Evolutionary conservation across 2,329 filamentous ascomycete genomes (phyloP), one percentile per base, ranked within the genome.

Genomic region (Pseudogymnoascus sp.): DNA sequence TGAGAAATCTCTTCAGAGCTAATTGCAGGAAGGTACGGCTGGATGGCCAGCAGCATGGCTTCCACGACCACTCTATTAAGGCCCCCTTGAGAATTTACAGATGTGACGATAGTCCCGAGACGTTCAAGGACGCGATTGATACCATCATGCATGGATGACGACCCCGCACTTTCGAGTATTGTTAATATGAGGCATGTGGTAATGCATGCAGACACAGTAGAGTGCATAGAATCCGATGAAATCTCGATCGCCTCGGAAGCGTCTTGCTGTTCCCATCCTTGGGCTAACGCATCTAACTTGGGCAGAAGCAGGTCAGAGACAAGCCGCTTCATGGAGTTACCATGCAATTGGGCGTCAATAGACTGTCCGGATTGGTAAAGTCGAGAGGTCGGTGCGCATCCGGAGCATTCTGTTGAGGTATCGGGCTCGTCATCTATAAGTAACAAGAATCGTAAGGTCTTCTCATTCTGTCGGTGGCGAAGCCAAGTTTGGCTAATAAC

Each of bases 361-460:
- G 35, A 23, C 31, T 56, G 42, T 35, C 29, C 21, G 17, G 6
- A n/a, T n/a, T 40, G 42, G 13, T 63, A 53, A 46, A 63, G 59
- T 9, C 17, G 56, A 15, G 35, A 31, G n/a, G 56, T 19, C 10
- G 35, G 9, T 9, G 63, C 44, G 50, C 63, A 64, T 35, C 62
- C 65, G 42, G 70, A 68, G 23, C 71, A 74, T 6, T 63, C 67
- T 10, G 42, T 33, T 23, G 7, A 7, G 23, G 33, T 33, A 6
- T 19, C 38, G 5, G 64, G 46, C 46, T 29, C 26, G 6, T 64
- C 65, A 13, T 80, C 76, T 10, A 87, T 73, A 1, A 87, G 76
- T 1, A 88, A 75, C 4, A 87, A 75, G 65, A 87, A 88, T 53
- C 78, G 76, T 38, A 81, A 77, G 64, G 83, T 76, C 6, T 72